Evolutionary conservation across 192 early-diverging fungal species (phyloP).

Genomic region (Rhizophlyctis rosea): DNA sequence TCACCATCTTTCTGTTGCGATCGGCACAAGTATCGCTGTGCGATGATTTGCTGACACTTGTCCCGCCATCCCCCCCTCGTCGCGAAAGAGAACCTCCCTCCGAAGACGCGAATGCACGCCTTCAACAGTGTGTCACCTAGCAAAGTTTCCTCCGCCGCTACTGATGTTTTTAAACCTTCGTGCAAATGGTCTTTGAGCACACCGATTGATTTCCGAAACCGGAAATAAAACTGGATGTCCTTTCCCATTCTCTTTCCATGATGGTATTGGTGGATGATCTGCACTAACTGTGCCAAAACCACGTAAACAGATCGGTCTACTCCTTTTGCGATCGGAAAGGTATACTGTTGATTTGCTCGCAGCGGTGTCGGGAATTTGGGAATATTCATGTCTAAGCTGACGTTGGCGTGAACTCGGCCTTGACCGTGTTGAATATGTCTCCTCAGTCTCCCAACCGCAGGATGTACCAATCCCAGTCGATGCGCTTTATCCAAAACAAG

Average conservation of each 20-base stretch:
- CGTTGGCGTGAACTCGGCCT: background rate
- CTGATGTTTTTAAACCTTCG: background rate
- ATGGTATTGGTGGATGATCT: slow-evolving; percentile 12
- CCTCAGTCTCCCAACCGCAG: background rate
- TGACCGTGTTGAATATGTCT: slow-evolving; percentile 7
- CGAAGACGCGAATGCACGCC: background rate
- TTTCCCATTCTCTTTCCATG: slow-evolving; percentile 13
- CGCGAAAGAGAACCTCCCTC: background rate
- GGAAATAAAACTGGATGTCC: slow-evolving; percentile 13
- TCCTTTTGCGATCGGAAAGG: background rate
- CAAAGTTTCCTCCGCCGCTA: background rate
- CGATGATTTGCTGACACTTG: background rate
- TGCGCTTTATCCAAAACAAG: slow-evolving; percentile 11
- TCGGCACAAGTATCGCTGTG: no score
- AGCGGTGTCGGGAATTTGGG: background rate
- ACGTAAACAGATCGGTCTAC: background rate
- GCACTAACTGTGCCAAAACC: slow-evolving; percentile 8
- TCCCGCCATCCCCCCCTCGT: background rate
- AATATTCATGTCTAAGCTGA: slow-evolving; percentile 1
- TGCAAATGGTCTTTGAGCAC: slow-evolving; percentile 5
- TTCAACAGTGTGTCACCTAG: background rate
- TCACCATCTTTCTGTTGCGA: no score
- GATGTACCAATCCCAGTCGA: background rate
- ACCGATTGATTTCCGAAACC: slow-evolving; percentile 10
- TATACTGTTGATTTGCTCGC: background rate